These are phyloP conservation scores for Aspergillus tanneri DNA, from an alignment of 2,329 filamentous ascomycete genomes.

Conservation along the genomic window DNA sequence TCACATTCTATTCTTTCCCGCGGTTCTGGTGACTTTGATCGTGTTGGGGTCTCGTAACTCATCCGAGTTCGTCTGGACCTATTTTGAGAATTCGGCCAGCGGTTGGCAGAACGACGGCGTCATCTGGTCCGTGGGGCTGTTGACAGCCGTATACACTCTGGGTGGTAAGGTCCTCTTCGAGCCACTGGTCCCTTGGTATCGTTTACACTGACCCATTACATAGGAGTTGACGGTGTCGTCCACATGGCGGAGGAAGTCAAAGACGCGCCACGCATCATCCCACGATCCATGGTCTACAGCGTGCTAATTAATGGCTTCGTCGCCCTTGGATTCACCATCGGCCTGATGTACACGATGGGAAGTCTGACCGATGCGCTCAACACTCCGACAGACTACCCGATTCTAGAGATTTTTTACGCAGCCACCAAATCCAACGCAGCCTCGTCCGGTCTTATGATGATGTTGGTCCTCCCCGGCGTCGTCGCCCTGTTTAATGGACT, in stretches of 20 bases:
- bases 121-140: slow-evolving; percentile 15
- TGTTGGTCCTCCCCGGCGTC: slow-evolving; percentile 52
- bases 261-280: slow-evolving; percentile 52
- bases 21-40: neutral
- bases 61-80: slow-evolving; percentile 10
- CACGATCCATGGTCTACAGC: slow-evolving; percentile 51
- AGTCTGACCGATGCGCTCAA: slow-evolving; percentile 48
- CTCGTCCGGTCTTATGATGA: slow-evolving; percentile 51
- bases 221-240: too few species aligned
- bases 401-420: slow-evolving; percentile 59
- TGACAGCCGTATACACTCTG: slow-evolving; percentile 12
- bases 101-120: slow-evolving; percentile 15
- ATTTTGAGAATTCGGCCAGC: slow-evolving; percentile 9
- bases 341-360: slow-evolving; percentile 55
- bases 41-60: neutral
- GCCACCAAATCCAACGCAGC: slow-evolving; percentile 51
- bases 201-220: too few species aligned
- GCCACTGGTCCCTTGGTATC: neutral
- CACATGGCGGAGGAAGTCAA: slow-evolving; percentile 42
- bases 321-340: slow-evolving; percentile 58
- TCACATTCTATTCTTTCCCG: slow-evolving; percentile 8
- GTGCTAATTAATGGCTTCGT: slow-evolving; percentile 53
- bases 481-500: slow-evolving; percentile 55
- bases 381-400: slow-evolving; percentile 54
- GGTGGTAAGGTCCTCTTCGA: slow-evolving; percentile 8